Conservation (phyloP, 2,329 filamentous ascomycete species). For the Botrytis aclada region DNA sequence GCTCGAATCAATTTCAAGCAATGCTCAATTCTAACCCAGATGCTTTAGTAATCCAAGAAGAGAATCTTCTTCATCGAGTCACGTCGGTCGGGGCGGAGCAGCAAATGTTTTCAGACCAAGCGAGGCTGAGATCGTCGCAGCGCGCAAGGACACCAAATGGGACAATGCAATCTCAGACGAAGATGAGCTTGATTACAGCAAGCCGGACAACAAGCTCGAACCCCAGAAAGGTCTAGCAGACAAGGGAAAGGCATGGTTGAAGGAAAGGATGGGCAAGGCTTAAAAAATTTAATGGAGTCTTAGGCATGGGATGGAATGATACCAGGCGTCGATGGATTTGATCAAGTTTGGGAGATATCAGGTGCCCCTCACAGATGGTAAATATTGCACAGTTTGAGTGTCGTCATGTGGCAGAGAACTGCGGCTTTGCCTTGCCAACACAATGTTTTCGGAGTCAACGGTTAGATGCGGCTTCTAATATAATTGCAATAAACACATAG, state of each 20-base stretch:
- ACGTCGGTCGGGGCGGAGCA: constrained; percentile 72
- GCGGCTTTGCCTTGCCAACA: background rate
- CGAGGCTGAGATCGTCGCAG: constrained; percentile 35
- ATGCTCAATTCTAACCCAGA: background rate
- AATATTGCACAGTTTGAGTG: background rate
- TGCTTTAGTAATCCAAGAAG: constrained; percentile 43
- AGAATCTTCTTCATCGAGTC: constrained; percentile 55
- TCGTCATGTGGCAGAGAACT: background rate
- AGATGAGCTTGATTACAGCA: constrained; percentile 20
- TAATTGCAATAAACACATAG: background rate
- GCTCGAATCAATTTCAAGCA: background rate
- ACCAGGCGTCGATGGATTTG: constrained; percentile 16
- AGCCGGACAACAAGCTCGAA: constrained; percentile 16
- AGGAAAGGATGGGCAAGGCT: constrained; percentile 9
- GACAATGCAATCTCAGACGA: constrained; percentile 34
- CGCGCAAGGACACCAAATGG: constrained; percentile 33
- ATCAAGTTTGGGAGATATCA: background rate
- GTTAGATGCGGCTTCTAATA: background rate
- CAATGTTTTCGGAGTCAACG: background rate
- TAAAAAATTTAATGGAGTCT: background rate
- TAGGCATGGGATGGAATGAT: background rate
- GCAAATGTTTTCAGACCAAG: constrained; percentile 63
- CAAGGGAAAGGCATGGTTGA: constrained; percentile 50
- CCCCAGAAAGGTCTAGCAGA: constrained; percentile 44
- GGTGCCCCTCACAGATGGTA: background rate